A percentile compares a stretch with the other conserved stretches of the same genome.
These are phyloP conservation scores for Aspergillus hancockii DNA, from an alignment of 495 filamentous ascomycete genomes.

Conservation along the genomic window DNA sequence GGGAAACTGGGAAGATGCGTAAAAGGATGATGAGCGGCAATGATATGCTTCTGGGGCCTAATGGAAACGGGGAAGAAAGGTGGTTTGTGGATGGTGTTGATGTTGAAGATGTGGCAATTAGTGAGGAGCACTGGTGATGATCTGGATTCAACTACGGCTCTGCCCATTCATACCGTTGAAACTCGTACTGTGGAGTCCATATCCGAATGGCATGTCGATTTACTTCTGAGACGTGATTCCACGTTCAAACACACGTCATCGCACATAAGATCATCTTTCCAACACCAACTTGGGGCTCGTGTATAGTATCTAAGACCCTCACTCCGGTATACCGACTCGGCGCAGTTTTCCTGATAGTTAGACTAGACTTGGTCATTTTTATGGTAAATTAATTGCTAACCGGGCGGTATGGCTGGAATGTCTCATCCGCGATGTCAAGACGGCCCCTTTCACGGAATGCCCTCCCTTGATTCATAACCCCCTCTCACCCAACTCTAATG, in stretches of 20 bases:
- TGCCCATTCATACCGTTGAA: background rate
- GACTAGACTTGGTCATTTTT: background rate
- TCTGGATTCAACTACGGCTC: background rate
- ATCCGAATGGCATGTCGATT: background rate
- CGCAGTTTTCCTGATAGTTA: too few relatives aligned
- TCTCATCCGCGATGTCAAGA: background rate
- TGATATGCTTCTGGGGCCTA: constrained; percentile 65
- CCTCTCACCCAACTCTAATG: background rate
- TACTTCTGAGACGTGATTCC: background rate
- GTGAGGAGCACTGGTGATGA: constrained; percentile 71
- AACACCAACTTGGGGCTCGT: too few relatives aligned
- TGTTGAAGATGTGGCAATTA: constrained; percentile 71
- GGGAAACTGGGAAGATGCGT: constrained; percentile 70
- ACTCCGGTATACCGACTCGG: background rate
- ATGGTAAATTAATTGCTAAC: background rate
- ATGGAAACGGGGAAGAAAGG: constrained; percentile 50
- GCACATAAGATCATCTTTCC: too few relatives aligned
- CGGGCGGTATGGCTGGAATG: constrained; percentile 6
- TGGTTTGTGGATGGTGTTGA: constrained; percentile 68
- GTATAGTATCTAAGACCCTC: too few relatives aligned
- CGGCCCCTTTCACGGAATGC: background rate
- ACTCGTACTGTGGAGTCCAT: background rate
- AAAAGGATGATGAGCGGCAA: constrained; percentile 94
- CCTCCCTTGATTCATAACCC: constrained; percentile 6
- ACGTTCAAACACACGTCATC: too few relatives aligned